Base-by-base conservation (phyloP, 2,329 filamentous ascomycete species). In the Emericellopsis cladophorae region DNA sequence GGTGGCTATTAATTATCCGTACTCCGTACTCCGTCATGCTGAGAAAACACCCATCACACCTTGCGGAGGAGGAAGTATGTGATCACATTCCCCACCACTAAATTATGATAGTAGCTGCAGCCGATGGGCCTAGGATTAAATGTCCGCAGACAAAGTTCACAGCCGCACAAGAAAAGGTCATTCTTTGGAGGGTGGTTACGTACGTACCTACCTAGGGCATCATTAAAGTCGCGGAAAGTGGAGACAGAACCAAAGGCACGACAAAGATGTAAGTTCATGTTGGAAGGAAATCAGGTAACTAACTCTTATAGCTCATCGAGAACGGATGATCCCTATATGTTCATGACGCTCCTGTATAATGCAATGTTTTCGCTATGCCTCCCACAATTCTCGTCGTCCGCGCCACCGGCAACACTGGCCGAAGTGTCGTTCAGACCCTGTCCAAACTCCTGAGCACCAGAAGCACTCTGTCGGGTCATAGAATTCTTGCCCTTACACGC, bases 391-490 rank as follows among this genome's bases (percentile, higher is more conserved):
- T 63, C 10, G 48, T 63, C 24, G 48, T 48, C 35, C 59, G 60
- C 2, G 60, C 59, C 2, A 48, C 44, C 29, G 60, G 60, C n/a
- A 64, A 63, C 35, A 62, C 58, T 7, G 59, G 59, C 32, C 47
- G 42, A 40, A 44, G 32, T 36, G 51, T 60, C 0, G 48, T 54
- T 7, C 40, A 51, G 37, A 55, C 49, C 3, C 49, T 59, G 1
- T 51, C 54, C 6, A 40, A 42, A n/a, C 36, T 55, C 3, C 42
- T 59, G 0, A 36, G 47, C 9, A 52, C 47, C 16, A 37, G 41
- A 4, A 14, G 31, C 6, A 29, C 37, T 12, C 39, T 43, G 4
- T 29, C 42, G 1, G 23, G 10, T 2, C 29, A 49, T 36, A 37
- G 31, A 9, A 42, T 52, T 12, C 42, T 52, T 31, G 50, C 48